Percentiles rank a stretch among this genome's conserved stretches.
phyloP scores from a whole-genome alignment of 1,284 basidiomycete genomes.

The Trichosporon inkin region DNA sequence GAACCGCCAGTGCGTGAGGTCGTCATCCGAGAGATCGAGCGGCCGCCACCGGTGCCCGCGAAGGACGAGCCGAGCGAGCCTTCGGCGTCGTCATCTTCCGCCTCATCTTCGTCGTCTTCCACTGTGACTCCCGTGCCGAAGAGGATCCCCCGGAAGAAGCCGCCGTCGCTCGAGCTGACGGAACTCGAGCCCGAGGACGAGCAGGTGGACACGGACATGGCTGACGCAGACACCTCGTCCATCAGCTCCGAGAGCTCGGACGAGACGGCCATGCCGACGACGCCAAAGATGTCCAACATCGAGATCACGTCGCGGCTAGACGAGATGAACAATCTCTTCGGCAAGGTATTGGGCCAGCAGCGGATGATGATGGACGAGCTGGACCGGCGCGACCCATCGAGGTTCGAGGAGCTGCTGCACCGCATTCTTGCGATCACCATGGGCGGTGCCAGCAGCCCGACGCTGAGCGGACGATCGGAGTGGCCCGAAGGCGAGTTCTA shows the following conservation, averaged over 20 bases:
- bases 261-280: constrained; percentile 25
- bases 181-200: background rate
- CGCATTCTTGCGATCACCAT: constrained; percentile 25
- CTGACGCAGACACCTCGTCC: background rate
- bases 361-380: constrained; percentile 35
- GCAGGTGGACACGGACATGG: background rate
- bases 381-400: constrained; percentile 19
- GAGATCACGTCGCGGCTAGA: constrained; percentile 28
- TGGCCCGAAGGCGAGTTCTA: constrained; percentile 34
- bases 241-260: background rate
- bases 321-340: constrained; percentile 38
- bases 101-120: background rate
- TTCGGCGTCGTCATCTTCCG: background rate
- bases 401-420: constrained; percentile 43
- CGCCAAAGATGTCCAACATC: background rate
- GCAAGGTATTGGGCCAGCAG: constrained; percentile 39
- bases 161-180: background rate
- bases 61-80: constrained; percentile 21
- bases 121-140: background rate
- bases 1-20: constrained; percentile 13
- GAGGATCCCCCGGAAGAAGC: background rate
- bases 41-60: constrained; percentile 39
- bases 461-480: background rate
- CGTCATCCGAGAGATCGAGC: constrained; percentile 6
- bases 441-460: background rate